Percentiles rank a stretch among this genome's conserved stretches.
Conservation (phyloP, 2,329 filamentous ascomycete genomes). For the Verruconis gallopava region DNA sequence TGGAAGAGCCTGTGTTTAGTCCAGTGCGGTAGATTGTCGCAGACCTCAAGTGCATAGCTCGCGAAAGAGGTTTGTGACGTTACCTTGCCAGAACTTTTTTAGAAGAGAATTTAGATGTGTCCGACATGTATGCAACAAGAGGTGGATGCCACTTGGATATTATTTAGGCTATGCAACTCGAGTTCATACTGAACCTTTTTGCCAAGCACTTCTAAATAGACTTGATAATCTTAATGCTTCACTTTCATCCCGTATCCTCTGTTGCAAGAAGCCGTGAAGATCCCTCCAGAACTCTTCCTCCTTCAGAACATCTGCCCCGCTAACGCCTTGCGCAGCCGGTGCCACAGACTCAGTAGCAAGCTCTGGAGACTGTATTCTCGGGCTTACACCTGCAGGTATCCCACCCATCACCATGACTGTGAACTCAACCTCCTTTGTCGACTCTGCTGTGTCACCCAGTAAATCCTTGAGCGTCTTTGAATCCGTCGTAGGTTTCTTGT, state of each 20-base stretch:
- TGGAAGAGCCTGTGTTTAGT: too few species aligned
- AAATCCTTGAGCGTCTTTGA: constrained; percentile 66
- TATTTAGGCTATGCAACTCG: too few species aligned
- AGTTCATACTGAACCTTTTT: constrained; percentile 4
- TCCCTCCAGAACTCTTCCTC: constrained; percentile 78
- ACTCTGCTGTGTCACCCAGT: constrained; percentile 29
- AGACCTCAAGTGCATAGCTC: too few species aligned
- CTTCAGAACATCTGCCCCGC: constrained; percentile 47
- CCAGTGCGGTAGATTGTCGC: too few species aligned
- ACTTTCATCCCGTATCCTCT: constrained; percentile 59
- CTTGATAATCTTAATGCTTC: constrained; percentile 34
- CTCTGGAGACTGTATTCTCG: constrained; percentile 27
- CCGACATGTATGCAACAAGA: too few species aligned
- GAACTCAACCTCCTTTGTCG: constrained; percentile 51
- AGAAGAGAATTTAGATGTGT: too few species aligned
- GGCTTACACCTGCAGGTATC: constrained; percentile 23
- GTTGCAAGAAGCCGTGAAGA: constrained; percentile 64
- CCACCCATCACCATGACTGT: constrained; percentile 79
- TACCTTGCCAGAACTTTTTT: too few species aligned
- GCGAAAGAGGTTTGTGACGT: too few species aligned
- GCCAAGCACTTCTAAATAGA: constrained; percentile 8
- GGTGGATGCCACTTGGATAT: too few species aligned
- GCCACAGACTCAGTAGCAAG: constrained; percentile 17
- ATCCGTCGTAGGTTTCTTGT: constrained; percentile 75
- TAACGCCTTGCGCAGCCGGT: constrained; percentile 38